Conservation (phyloP, 2,329 filamentous ascomycete genomes). For the Conoideocrella luteorostrata region DNA sequence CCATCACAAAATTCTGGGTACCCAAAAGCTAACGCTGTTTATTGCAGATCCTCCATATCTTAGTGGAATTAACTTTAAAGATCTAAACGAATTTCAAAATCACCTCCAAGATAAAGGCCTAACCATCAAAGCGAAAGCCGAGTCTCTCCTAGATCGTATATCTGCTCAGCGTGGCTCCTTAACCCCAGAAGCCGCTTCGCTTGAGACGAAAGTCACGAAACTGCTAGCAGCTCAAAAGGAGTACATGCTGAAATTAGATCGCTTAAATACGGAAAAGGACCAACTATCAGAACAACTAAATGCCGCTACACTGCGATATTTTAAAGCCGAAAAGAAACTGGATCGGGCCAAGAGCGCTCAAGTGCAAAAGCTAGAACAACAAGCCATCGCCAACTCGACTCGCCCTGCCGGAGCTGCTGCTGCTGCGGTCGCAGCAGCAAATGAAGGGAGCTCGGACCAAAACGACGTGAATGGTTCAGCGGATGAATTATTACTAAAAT, state of each 20-base stretch:
- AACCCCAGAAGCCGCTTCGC: conserved; percentile 60
- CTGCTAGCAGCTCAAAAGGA: conserved; percentile 79
- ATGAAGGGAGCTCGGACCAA: conserved; percentile 42
- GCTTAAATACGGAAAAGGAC: conserved; percentile 71
- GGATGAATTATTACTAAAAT: conserved; percentile 66
- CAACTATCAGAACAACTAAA: conserved; percentile 82
- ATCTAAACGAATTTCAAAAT: conserved; percentile 66
- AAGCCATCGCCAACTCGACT: conserved; percentile 67
- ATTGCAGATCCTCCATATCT: conserved; percentile 46
- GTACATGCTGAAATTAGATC: conserved; percentile 68
- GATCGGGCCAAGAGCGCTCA: conserved; percentile 84
- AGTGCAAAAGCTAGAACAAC: conserved; percentile 85
- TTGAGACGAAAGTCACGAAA: conserved; percentile 69
- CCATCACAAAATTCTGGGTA: background rate
- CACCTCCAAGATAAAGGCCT: conserved; percentile 73
- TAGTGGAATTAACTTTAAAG: conserved; percentile 55
- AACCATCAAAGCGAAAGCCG: conserved; percentile 68
- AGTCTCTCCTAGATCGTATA: conserved; percentile 57
- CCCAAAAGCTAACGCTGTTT: conserved; percentile 15
- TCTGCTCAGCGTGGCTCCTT: conserved; percentile 45
- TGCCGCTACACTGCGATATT: conserved; percentile 80
- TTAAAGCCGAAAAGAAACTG: conserved; percentile 91
- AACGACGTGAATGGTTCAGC: conserved; percentile 49
- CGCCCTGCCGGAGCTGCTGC: conserved; percentile 28
- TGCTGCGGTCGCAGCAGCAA: conserved; percentile 16